Conservation (phyloP, 176 grass and related monocot species). For the Coix lacrymajobi region DNA sequence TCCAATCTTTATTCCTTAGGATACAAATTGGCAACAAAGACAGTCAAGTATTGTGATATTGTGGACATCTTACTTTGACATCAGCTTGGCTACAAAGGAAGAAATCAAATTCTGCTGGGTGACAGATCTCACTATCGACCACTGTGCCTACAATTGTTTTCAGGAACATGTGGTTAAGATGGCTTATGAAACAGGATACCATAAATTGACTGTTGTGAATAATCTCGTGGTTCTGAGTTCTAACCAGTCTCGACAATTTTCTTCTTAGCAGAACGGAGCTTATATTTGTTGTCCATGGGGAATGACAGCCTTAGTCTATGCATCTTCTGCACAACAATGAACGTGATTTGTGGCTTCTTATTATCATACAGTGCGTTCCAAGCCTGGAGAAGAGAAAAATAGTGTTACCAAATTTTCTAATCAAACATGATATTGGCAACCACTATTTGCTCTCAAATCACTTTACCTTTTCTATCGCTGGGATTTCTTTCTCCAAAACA, state of each 20-base stretch:
- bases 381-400: constrained; percentile 28
- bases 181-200: not conserved
- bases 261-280: not conserved
- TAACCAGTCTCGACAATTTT: constrained; percentile 58
- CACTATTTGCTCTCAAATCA: not conserved
- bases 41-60: not conserved
- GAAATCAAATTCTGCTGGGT: constrained; percentile 71
- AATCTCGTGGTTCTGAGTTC: not conserved
- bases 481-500: constrained; percentile 55
- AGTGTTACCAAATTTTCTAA: not conserved
- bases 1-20: not conserved
- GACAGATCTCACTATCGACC: constrained; percentile 68
- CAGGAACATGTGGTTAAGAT: not conserved
- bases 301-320: constrained; percentile 66
- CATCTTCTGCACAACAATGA: constrained; percentile 77
- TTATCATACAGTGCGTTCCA: constrained; percentile 46
- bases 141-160: constrained; percentile 56
- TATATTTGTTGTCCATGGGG: not conserved
- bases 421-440: not conserved
- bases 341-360: constrained; percentile 51
- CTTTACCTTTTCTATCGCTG: constrained; percentile 48
- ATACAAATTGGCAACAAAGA: not conserved
- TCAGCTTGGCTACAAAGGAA: constrained; percentile 67
- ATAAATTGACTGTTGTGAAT: not conserved
- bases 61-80: constrained; percentile 34